Evolutionary conservation across 2,329 filamentous ascomycete genomes (phyloP), one percentile per base, ranked within the genome.

Genomic region (Curvularia spicifera): DNA sequence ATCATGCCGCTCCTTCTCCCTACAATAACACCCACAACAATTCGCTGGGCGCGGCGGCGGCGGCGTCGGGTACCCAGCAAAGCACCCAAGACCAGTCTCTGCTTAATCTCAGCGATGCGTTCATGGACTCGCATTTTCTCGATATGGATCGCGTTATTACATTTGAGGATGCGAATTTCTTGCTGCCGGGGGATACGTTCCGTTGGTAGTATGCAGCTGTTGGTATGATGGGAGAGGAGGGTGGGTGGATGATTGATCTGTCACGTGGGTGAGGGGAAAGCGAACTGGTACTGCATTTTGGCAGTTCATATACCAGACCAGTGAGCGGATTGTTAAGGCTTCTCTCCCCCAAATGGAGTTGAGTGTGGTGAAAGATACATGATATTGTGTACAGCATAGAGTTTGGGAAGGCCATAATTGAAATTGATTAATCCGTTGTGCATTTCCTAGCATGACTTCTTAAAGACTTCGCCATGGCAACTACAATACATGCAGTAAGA

Each of bases 91-190:
- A 75, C 22, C 67, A 73, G 33, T 72, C 67, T 7, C 52, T 75
- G 3, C 51, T 74, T 5, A 73, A 60, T 31, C 59, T 75, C 1
- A 73, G 70, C 0, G 72, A 74, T 44, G 67, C 72, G 2, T 69
- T 75, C 13, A 73, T 73, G 69, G 71, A 72, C 31, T 67, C 71
- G 9, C 68, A 73, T 18, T 75, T 73, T 35, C 46, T 73, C 26
- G 72, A 68, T 24, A 70, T 75, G 69, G 72, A 75, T 51, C 67
- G 72, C 0, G 72, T 75, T 0, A 75, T 75, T 18, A 75, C 72
- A 2, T 75, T 75, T 51, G 72, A 75, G 39, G 71, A 75, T 37
- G 68, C 71, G 13, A 75, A 74, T 45, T 75, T 75, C 39, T 69
- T 69, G 29, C 46, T 74, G 6, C 72, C 72, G 4, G 70, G 69